phyloP scores from a whole-genome alignment of 192 early-diverging fungal genomes.

The Podila clonocystis region DNA sequence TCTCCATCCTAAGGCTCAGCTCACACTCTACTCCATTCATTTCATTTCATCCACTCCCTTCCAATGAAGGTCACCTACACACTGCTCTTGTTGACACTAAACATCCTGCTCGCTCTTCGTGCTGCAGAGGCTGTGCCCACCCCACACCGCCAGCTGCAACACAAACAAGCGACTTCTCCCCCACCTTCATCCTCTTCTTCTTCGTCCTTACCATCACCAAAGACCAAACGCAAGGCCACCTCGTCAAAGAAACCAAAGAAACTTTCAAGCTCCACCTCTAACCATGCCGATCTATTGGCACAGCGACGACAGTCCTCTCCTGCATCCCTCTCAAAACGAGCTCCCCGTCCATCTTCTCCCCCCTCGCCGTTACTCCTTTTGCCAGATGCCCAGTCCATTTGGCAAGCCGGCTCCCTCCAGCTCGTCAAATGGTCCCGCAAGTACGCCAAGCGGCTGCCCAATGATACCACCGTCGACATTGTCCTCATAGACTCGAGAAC shows the following conservation, averaged over 20 bases:
- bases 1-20: neutral
- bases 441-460: conserved; percentile 22
- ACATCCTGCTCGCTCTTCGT: conserved; percentile 1
- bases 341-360: neutral
- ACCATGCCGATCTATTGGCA: neutral
- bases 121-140: conserved; percentile 1
- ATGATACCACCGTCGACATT: conserved; percentile 42
- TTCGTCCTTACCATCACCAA: neutral
- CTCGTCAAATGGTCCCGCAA: conserved; percentile 36
- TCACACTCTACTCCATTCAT: neutral
- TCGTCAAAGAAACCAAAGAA: neutral
- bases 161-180: neutral
- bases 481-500: conserved; percentile 25
- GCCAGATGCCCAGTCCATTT: conserved; percentile 25
- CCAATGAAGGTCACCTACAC: conserved; percentile 11
- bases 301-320: neutral
- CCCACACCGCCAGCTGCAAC: neutral
- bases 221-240: neutral
- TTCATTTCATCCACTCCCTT: neutral
- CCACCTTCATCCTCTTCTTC: neutral
- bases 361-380: conserved; percentile 23
- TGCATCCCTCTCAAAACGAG: neutral
- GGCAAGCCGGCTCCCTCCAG: conserved; percentile 36
- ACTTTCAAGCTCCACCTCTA: neutral
- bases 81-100: conserved; percentile 9